phyloP scores from a whole-genome alignment of 768 basidiomycete genomes.

The Boletales sp. region DNA sequence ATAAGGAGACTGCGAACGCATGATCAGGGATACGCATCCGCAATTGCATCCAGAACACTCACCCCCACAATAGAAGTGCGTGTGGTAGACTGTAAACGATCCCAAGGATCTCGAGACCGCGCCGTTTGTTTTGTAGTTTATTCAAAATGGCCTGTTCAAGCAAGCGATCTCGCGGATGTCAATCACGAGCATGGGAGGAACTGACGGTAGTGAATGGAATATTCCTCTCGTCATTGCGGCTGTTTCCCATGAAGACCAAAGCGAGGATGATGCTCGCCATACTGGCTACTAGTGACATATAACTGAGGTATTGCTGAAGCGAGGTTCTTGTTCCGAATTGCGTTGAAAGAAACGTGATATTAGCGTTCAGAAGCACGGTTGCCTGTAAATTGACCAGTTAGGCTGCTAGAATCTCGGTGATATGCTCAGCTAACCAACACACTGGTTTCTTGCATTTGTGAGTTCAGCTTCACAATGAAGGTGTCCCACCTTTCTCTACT shows the following conservation, averaged over 20 bases:
- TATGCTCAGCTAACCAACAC: conserved; percentile 41
- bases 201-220: conserved; percentile 36
- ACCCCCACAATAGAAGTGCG: conserved; percentile 59
- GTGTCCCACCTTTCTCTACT: conserved; percentile 40
- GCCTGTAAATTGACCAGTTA: conserved; percentile 31
- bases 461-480: conserved; percentile 41
- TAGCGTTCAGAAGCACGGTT: conserved; percentile 55
- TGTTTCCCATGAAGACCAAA: conserved; percentile 41
- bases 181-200: not conserved
- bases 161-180: not conserved
- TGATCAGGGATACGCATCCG: not conserved
- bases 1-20: conserved; percentile 21
- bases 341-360: conserved; percentile 58
- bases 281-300: conserved; percentile 41
- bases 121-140: conserved; percentile 19
- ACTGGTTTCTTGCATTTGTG: conserved; percentile 51
- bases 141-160: conserved; percentile 12
- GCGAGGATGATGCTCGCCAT: conserved; percentile 42
- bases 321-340: conserved; percentile 30
- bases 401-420: no score
- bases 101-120: conserved; percentile 49
- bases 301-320: conserved; percentile 38
- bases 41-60: conserved; percentile 20
- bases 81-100: conserved; percentile 54
- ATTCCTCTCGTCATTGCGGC: conserved; percentile 31